phyloP scores from a whole-genome alignment of 2,329 filamentous ascomycete genomes.

The Tolypocladium sp. region DNA sequence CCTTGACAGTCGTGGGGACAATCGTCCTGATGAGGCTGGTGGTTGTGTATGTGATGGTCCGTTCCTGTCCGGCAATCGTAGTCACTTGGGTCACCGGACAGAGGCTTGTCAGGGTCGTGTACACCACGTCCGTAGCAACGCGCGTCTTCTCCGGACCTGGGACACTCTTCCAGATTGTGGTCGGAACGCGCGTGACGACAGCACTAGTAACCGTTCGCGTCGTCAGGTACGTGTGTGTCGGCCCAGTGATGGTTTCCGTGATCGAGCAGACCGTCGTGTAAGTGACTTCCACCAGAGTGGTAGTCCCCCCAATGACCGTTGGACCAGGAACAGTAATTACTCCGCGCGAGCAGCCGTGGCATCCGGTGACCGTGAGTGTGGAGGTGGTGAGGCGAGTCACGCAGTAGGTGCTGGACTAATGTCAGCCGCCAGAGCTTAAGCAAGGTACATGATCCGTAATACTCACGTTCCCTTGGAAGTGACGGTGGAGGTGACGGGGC shows the following conservation, averaged over 20 bases:
- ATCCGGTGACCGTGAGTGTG: conserved; percentile 31
- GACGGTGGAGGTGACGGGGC: conserved; percentile 34
- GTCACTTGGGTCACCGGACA: conserved; percentile 26
- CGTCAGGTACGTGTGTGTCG: conserved; percentile 19
- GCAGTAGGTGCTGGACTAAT: conserved; percentile 26
- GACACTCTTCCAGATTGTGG: conserved; percentile 19
- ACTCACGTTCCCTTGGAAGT: conserved; percentile 31
- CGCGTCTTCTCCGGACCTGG: conserved; percentile 19
- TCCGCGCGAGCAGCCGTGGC: conserved; percentile 24
- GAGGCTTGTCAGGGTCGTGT: conserved; percentile 30
- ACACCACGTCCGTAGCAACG: conserved; percentile 19
- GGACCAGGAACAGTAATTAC: conserved; percentile 27
- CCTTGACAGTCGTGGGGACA: conserved; percentile 17
- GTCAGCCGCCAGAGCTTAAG: conserved; percentile 6
- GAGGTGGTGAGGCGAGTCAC: conserved; percentile 33
- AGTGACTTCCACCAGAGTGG: conserved; percentile 22
- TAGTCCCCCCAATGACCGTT: conserved; percentile 20
- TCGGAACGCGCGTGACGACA: conserved; percentile 18
- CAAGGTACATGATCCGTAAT: neutral
- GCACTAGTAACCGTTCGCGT: conserved; percentile 15
- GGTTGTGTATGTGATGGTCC: conserved; percentile 11
- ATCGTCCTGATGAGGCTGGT: conserved; percentile 14
- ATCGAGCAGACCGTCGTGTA: conserved; percentile 28
- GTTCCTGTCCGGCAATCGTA: conserved; percentile 6
- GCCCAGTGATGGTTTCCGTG: conserved; percentile 24